Evolutionary conservation across 2,329 filamentous ascomycete genomes (phyloP), one percentile per base, ranked within the genome.

Genomic region (Calonectria pteridis): DNA sequence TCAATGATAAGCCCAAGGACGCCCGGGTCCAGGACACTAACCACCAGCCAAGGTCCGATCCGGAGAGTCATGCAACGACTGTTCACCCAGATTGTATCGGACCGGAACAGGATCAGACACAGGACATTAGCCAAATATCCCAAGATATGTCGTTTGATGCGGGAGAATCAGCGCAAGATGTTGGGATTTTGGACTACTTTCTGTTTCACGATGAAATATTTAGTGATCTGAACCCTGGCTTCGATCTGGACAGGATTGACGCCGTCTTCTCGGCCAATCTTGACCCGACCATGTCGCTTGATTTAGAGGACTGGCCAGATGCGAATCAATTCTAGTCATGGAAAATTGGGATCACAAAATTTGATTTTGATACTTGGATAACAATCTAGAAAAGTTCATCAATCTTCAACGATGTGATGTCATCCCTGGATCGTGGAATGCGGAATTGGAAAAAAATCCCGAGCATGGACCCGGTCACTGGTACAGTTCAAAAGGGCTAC

Each of bases 211-310:
- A 53, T 7, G 69, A 58, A 33, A 67, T 71, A 26, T 71, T 71
- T 23, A 31, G 40, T 29, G 51, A 49, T 5, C 37, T 67, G 10
- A 43, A 67, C 29, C 28, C 59, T 1, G 62, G 40, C n/a, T 66
- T 71, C 7, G 69, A 71, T 26, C 26, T 71, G 14, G 31, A 49
- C 18, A 51, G 40, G 29, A 65, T 71, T 14, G 69, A 71, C 43
- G 62, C 51, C 2, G 26, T 71, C 11, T 71, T 71, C 31, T 66
- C 69, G 2, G 62, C 69, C 13, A 66, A 62, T 37, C 40, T 71
- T n/a, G 50, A 71, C 20, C 62, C 51, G 4, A 67, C 69, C 1
- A 58, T 66, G 14, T 50, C 69, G 2, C 29, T 71, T 7, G 35
- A 29, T 28, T 20, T 31, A 1, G 69, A 71, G 26, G 50, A 66